Evolutionary conservation across 176 grass and related monocot species (phyloP).

Genomic region (Oryza meyeriana): DNA sequence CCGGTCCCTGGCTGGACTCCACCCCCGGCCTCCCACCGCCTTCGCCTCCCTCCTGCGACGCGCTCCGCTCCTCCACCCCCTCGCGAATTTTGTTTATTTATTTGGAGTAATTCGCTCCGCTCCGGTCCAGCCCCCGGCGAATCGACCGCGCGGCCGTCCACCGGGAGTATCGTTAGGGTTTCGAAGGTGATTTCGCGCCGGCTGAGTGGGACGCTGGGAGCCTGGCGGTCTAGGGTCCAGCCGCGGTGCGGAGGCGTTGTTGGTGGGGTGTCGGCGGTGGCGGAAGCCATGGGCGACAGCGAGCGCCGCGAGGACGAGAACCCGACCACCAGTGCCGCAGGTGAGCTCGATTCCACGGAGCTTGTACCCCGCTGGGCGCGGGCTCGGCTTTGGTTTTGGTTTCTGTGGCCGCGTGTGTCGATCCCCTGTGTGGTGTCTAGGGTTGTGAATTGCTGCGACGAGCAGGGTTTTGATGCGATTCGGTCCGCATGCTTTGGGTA

Average conservation of each 20-base stretch:
- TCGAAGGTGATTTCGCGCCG: background rate
- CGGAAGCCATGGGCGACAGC: conserved; percentile 38
- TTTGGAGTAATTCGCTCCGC: background rate
- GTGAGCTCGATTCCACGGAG: conserved; percentile 10
- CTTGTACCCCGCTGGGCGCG: background rate
- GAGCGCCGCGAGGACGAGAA: conserved; percentile 39
- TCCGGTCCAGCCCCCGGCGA: background rate
- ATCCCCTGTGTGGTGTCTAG: background rate
- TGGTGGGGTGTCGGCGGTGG: background rate
- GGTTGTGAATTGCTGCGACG: conserved; percentile 11
- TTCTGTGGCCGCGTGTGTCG: background rate
- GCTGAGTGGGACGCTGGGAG: background rate
- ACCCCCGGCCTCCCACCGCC: background rate
- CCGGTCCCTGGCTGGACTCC: background rate
- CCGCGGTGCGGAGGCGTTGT: background rate
- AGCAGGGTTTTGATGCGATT: background rate
- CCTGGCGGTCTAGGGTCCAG: conserved; percentile 32
- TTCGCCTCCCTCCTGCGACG: background rate
- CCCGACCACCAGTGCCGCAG: conserved; percentile 36
- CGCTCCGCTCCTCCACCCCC: background rate
- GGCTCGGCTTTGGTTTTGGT: conserved; percentile 6
- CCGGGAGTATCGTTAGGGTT: background rate
- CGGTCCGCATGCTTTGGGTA: background rate
- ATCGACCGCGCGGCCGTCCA: background rate
- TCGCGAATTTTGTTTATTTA: background rate